These are phyloP conservation scores for Rhodotorula sp. DNA, from an alignment of 1,284 basidiomycete species.

Conservation along the genomic window DNA sequence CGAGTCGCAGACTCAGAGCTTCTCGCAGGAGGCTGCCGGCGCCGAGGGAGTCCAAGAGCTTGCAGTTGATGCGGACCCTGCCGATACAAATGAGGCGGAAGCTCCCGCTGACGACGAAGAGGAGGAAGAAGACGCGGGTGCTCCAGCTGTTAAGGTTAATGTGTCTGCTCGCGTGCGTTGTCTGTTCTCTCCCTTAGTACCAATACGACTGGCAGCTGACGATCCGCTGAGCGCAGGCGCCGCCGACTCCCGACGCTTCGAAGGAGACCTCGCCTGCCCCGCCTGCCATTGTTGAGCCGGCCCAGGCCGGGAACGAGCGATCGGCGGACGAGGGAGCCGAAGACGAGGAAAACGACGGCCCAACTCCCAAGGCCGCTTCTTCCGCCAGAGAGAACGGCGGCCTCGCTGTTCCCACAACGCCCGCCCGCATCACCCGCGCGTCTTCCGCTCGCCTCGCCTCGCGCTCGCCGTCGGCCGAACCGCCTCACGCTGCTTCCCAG, in stretches of 20 bases:
- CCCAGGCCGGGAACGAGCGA: neutral
- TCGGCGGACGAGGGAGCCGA: neutral
- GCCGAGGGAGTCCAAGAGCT: neutral
- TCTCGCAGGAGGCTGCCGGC: neutral
- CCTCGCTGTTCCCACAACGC: neutral
- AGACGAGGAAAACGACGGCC: neutral
- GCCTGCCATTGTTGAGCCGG: constrained; percentile 17
- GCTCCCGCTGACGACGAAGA: no score
- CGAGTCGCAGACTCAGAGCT: constrained; percentile 11
- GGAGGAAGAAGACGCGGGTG: no score
- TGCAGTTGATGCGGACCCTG: neutral
- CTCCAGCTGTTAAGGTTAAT: no score
- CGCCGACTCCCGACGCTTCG: neutral
- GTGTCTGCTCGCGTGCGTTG: neutral
- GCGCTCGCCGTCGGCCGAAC: constrained; percentile 14
- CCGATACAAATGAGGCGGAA: neutral
- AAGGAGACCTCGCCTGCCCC: neutral
- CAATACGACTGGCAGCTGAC: neutral
- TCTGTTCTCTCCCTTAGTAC: neutral
- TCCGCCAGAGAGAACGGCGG: neutral
- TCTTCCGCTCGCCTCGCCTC: neutral
- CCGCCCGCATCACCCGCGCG: constrained; percentile 9
- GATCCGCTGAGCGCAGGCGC: neutral
- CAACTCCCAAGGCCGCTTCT: neutral
- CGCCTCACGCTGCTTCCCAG: neutral